Conservation (phyloP, 495 filamentous ascomycete genomes). For the Eremomyces bilateralis region DNA sequence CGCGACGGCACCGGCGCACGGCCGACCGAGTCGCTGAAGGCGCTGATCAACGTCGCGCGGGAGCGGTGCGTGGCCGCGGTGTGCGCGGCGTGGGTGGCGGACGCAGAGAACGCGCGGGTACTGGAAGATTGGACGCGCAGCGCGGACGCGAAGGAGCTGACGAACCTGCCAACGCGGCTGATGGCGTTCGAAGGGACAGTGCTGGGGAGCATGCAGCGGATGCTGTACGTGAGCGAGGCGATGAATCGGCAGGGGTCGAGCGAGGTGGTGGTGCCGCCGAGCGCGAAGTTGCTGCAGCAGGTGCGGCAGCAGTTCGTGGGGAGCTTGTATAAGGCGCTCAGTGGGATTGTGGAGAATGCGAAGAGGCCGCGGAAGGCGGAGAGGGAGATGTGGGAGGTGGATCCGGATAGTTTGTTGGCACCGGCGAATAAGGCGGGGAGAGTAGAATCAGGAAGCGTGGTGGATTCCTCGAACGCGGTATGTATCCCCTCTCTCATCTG, state of each 20-base stretch:
- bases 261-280: conserved; percentile 63
- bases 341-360: conserved; percentile 89
- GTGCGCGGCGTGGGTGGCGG: conserved; percentile 68
- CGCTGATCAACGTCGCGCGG: conserved; percentile 51
- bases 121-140: conserved; percentile 74
- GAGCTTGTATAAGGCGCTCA: conserved; percentile 75
- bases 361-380: conserved; percentile 24
- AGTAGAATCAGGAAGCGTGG: conserved; percentile 6
- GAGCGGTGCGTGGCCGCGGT: conserved; percentile 65
- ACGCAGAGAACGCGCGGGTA: conserved; percentile 40
- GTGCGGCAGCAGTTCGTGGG: conserved; percentile 74
- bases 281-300: conserved; percentile 63
- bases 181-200: conserved; percentile 56
- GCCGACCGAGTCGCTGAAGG: conserved; percentile 42
- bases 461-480: too few relatives aligned
- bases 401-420: conserved; percentile 33
- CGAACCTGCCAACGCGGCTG: conserved; percentile 73
- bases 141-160: conserved; percentile 57
- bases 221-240: conserved; percentile 77
- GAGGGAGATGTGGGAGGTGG: conserved; percentile 6
- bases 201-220: conserved; percentile 70
- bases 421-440: conserved; percentile 26
- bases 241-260: conserved; percentile 40
- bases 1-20: conserved; percentile 31
- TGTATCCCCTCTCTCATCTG: not conserved